These are phyloP conservation scores for Apiospora saccharicola DNA, from an alignment of 2,329 filamentous ascomycete genomes.

Conservation along the genomic window DNA sequence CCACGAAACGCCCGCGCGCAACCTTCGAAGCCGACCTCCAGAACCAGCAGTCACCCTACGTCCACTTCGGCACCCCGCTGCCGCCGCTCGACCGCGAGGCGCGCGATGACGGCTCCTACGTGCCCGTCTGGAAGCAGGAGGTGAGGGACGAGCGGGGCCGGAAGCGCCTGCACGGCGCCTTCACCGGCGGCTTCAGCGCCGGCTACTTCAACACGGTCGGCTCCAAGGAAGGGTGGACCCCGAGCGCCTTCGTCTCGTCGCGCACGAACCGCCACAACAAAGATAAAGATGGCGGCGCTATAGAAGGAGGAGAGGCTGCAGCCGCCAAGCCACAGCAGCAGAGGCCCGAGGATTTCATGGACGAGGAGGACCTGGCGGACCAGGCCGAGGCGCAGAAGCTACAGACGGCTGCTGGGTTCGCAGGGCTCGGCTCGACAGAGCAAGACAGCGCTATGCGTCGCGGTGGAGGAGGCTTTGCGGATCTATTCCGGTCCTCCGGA, in stretches of 20 bases:
- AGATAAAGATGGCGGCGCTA: conserved; percentile 50
- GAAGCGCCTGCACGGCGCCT: conserved; percentile 92
- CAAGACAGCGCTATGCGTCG: conserved; percentile 59
- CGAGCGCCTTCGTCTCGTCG: conserved; percentile 90
- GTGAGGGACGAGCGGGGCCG: conserved; percentile 91
- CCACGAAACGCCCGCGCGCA: conserved; percentile 79
- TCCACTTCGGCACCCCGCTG: conserved; percentile 83
- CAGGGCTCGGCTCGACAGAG: conserved; percentile 74
- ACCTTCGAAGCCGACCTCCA: conserved; percentile 79
- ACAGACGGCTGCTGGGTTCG: conserved; percentile 76
- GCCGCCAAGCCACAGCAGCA: conserved; percentile 49
- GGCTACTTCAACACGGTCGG: conserved; percentile 99
- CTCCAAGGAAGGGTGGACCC: conserved; percentile 97
- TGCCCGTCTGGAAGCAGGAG: conserved; percentile 98
- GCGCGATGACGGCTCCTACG: conserved; percentile 89
- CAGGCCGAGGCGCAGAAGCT: conserved; percentile 79
- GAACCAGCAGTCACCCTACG: conserved; percentile 74
- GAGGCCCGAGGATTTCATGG: conserved; percentile 93
- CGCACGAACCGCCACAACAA: conserved; percentile 79
- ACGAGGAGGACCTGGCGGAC: conserved; percentile 92
- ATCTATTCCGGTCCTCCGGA: conserved; percentile 74
- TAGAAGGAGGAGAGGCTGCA: conserved; percentile 22
- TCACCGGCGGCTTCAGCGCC: conserved; percentile 95
- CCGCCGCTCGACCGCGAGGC: conserved; percentile 77
- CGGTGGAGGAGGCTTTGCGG: conserved; percentile 60